Evolutionary conservation across 2,329 filamentous ascomycete species (phyloP).

Genomic region (Sphaerulina musiva): DNA sequence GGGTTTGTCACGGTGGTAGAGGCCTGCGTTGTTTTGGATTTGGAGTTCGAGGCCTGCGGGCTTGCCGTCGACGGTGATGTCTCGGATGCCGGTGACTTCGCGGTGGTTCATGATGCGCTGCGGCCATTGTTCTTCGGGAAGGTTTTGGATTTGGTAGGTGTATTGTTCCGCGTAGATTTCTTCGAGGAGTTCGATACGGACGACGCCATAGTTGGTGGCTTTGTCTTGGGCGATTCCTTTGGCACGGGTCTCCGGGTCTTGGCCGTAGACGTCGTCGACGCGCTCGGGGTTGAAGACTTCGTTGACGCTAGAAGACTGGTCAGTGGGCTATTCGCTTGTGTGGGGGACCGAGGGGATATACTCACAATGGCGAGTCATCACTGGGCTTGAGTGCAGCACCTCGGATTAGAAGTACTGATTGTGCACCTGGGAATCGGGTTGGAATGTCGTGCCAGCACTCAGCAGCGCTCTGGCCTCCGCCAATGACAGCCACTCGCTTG

Average conservation of each 20-base stretch:
- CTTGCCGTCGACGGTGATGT: constrained; percentile 32
- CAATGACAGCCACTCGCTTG: constrained; percentile 76
- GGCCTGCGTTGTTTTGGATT: constrained; percentile 47
- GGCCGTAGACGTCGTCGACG: constrained; percentile 68
- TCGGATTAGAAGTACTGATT: constrained; percentile 72
- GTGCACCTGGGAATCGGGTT: constrained; percentile 70
- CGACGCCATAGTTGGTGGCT: constrained; percentile 89
- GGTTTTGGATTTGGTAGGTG: constrained; percentile 67
- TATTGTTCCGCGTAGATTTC: constrained; percentile 83
- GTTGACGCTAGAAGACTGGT: constrained; percentile 57
- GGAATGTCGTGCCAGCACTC: constrained; percentile 93
- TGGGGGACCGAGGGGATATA: constrained; percentile 29
- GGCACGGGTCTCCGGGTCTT: constrained; percentile 56
- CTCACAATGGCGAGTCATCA: constrained; percentile 80
- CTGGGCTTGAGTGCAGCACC: constrained; percentile 78
- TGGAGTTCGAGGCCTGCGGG: constrained; percentile 49
- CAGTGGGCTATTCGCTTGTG: constrained; percentile 35
- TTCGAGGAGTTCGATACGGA: constrained; percentile 84
- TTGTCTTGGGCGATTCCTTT: constrained; percentile 61
- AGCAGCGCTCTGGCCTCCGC: constrained; percentile 84
- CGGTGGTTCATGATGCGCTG: constrained; percentile 70
- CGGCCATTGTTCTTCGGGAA: constrained; percentile 68
- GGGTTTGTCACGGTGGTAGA: constrained; percentile 38
- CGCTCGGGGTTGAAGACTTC: constrained; percentile 90
- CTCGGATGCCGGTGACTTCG: constrained; percentile 53